Evolutionary conservation across 495 filamentous ascomycete genomes (phyloP).

Genomic region (Hyaloscypha finlandica): DNA sequence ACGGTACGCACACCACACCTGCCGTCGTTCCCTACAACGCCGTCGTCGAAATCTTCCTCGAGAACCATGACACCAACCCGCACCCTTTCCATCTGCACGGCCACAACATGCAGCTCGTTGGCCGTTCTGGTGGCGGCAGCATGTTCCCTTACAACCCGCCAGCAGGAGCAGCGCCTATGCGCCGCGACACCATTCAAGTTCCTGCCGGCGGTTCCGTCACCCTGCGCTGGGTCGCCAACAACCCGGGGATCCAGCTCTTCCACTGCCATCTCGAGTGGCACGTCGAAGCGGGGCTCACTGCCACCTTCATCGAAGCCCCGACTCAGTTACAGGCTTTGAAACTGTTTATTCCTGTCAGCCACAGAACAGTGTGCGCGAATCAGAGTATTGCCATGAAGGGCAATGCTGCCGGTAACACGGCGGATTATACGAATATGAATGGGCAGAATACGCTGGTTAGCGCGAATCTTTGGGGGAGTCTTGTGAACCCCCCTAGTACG

Average conservation of each 20-base stretch:
- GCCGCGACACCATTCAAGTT: conserved; percentile 60
- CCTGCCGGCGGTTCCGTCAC: conserved; percentile 56
- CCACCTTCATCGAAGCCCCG: conserved; percentile 67
- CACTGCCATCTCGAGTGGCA: conserved; percentile 89
- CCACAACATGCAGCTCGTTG: conserved; percentile 76
- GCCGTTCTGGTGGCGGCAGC: conserved; percentile 37
- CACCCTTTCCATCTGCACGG: conserved; percentile 65
- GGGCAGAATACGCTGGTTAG: neutral
- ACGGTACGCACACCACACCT: conserved; percentile 70
- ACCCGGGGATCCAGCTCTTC: conserved; percentile 79
- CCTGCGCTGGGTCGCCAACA: conserved; percentile 60
- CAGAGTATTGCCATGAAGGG: conserved; percentile 50
- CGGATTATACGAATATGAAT: neutral
- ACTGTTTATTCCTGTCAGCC: conserved; percentile 58
- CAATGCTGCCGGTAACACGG: conserved; percentile 63
- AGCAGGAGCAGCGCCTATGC: conserved; percentile 44
- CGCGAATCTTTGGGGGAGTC: neutral
- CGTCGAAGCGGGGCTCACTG: conserved; percentile 68
- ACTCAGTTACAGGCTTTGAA: neutral
- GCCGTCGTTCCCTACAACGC: conserved; percentile 65
- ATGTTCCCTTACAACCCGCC: conserved; percentile 32
- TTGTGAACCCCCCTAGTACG: conserved; percentile 29
- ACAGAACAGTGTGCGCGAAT: conserved; percentile 58
- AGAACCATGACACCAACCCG: conserved; percentile 71
- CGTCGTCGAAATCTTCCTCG: conserved; percentile 75